Base-by-base conservation (phyloP, 805 yeast species). In the Spathaspora passalidarum region DNA sequence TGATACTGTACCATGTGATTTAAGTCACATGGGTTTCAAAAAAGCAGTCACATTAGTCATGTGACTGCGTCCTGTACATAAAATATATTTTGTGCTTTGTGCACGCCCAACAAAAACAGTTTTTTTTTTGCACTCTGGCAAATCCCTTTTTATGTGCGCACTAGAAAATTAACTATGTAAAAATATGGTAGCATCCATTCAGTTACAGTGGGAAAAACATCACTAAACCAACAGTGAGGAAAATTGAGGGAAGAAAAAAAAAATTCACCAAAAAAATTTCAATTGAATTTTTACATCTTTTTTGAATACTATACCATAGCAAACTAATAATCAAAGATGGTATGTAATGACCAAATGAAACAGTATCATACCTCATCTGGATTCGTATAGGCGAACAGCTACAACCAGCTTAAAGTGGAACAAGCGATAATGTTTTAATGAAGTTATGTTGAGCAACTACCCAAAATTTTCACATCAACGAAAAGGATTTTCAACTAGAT, bases 301-400 rank as follows among this genome's bases (percentile, higher is more conserved):
- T 9, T 21, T 32, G 9, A 14, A 20, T 38, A 13, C 26, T 32
- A 22, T 19, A 26, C 42, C 34, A 40, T 44, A 44, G 34, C 7
- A 29, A 29, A 55, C 46, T 57, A 62, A 61, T 52, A 55, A 59
- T 55, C 57, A 54, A 63, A 60, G 55, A 63, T 64, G 69, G 69
- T 64, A 64, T 63, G 69, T 63, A 49, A 10, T 17, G 14, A 29
- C 41, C 40, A 16, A 26, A 22, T 18, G 16, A 25, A 23, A 35
- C 18, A 35, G 22, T 35, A 17, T 16, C 38, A 35, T 29, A 29
- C 34, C 34, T 29, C 34, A 13, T 29, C 17, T 29, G 34, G 34
- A 29, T 13, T 8, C 16, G n/a, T 29, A 8, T 29, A n/a, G n/a
- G n/a, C n/a, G n/a, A n/a, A n/a, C 16, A 29, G 5, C 14, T 20